These are phyloP conservation scores for Wickerhamiella hasegawae DNA, from an alignment of 805 yeast genomes.

Conservation along the genomic window DNA sequence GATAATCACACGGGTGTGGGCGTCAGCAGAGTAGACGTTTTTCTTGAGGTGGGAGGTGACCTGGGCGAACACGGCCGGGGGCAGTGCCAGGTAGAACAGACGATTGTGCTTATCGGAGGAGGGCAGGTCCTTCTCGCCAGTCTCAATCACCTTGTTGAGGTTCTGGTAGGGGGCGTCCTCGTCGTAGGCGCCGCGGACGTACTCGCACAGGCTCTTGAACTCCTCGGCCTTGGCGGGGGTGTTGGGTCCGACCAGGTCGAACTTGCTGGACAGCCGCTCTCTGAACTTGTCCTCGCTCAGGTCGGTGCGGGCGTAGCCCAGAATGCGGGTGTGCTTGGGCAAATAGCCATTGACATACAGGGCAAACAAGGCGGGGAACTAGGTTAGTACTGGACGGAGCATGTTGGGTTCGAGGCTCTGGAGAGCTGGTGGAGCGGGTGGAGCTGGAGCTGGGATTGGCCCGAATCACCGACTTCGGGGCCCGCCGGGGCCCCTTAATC, in stretches of 20 bases:
- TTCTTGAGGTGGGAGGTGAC: slow-evolving; percentile 64
- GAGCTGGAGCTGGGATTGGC: too few species aligned
- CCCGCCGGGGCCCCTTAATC: too few species aligned
- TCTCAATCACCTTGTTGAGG: slow-evolving; percentile 38
- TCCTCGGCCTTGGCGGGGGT: slow-evolving; percentile 29
- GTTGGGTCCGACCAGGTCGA: slow-evolving; percentile 37
- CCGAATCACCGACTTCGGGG: too few species aligned
- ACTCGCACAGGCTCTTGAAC: slow-evolving; percentile 50
- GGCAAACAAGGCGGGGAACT: slow-evolving; percentile 29
- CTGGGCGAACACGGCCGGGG: slow-evolving; percentile 76
- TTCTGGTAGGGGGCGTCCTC: slow-evolving; percentile 51
- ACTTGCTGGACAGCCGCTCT: slow-evolving; percentile 44
- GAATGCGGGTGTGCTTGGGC: slow-evolving; percentile 51
- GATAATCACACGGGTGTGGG: slow-evolving; percentile 74
- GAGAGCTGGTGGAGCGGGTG: too few species aligned
- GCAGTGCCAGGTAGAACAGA: slow-evolving; percentile 81
- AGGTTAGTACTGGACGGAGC: neutral
- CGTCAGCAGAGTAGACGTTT: slow-evolving; percentile 41
- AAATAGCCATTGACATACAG: slow-evolving; percentile 54
- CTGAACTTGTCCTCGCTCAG: slow-evolving; percentile 52
- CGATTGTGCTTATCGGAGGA: slow-evolving; percentile 40
- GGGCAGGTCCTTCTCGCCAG: slow-evolving; percentile 35
- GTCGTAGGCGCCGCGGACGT: slow-evolving; percentile 71
- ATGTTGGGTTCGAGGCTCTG: too few species aligned
- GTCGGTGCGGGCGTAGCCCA: slow-evolving; percentile 86